A percentile compares a stretch with the other conserved stretches of the same genome.
Evolutionary conservation across 2,329 filamentous ascomycete genomes (phyloP).

Genomic region (Cytospora leucostoma): DNA sequence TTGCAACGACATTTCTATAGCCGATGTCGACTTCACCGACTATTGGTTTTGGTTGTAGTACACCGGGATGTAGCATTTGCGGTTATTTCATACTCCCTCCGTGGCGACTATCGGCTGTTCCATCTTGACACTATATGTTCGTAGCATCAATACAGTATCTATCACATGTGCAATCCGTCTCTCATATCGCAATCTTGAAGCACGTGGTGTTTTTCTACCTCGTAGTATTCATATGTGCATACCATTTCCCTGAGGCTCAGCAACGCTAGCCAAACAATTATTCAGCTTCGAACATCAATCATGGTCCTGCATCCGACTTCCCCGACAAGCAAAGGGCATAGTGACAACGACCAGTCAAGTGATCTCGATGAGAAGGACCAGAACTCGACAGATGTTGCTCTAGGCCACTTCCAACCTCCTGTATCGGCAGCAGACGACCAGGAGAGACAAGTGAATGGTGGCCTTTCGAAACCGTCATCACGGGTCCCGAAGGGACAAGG

Average conservation of each 20-base stretch:
- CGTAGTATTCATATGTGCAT: too few relatives aligned
- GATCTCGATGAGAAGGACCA: conserved; percentile 1
- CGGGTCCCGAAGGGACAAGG: conserved; percentile 13
- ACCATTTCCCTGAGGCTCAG: too few relatives aligned
- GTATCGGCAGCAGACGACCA: background rate
- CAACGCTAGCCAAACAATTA: too few relatives aligned
- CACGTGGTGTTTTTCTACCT: too few relatives aligned
- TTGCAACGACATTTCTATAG: background rate
- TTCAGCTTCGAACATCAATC: background rate
- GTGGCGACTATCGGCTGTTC: background rate
- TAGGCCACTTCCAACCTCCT: background rate
- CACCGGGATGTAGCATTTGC: background rate
- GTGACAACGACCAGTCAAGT: conserved; percentile 5
- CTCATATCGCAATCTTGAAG: too few relatives aligned
- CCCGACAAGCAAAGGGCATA: conserved; percentile 3
- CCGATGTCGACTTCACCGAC: background rate
- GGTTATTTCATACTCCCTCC: background rate
- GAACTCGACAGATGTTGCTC: background rate
- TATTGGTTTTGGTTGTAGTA: background rate
- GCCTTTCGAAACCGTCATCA: background rate
- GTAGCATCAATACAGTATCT: too few relatives aligned
- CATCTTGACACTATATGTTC: too few relatives aligned
- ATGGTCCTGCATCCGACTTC: conserved; percentile 2
- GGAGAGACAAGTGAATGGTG: conserved; percentile 10
- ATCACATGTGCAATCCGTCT: too few relatives aligned